Conservation (phyloP, 1,284 basidiomycete genomes). For the Thelephora terrestris region DNA sequence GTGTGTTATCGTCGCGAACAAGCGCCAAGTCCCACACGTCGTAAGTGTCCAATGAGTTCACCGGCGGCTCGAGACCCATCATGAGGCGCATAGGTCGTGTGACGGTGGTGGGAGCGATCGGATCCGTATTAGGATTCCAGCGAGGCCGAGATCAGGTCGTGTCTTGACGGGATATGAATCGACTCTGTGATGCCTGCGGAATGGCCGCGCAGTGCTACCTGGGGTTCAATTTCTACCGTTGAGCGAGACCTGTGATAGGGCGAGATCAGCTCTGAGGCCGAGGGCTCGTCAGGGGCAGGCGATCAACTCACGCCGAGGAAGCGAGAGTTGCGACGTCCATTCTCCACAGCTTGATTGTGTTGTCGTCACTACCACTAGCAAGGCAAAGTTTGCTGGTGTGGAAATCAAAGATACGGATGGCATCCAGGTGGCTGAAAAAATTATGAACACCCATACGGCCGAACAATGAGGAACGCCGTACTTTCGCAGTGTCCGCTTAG, state of each 20-base stretch:
- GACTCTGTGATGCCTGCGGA: conserved; percentile 87
- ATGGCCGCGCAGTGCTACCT: conserved; percentile 89
- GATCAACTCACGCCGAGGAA: conserved; percentile 52
- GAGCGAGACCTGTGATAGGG: conserved; percentile 38
- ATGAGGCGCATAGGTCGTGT: conserved; percentile 82
- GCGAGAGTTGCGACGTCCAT: conserved; percentile 66
- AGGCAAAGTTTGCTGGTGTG: conserved; percentile 76
- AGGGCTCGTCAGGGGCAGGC: conserved; percentile 10
- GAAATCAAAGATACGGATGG: conserved; percentile 84
- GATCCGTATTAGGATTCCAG: conserved; percentile 85
- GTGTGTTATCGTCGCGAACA: conserved; percentile 62
- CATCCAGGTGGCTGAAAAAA: conserved; percentile 75
- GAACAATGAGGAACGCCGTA: conserved; percentile 20
- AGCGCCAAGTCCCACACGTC: conserved; percentile 91
- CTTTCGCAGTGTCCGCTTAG: conserved; percentile 80
- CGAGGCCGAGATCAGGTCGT: conserved; percentile 83
- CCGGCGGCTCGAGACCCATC: conserved; percentile 71
- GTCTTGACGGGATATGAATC: conserved; percentile 69
- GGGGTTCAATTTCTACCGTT: conserved; percentile 79
- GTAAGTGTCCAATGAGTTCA: conserved; percentile 86
- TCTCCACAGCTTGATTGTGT: conserved; percentile 93
- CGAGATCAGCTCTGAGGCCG: conserved; percentile 10
- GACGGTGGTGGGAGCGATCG: conserved; percentile 73
- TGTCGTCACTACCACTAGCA: conserved; percentile 90
- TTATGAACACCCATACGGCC: conserved; percentile 14